Evolutionary conservation across 192 early-diverging fungal species (phyloP), one percentile per base, ranked within the genome.

Genomic region (Entomortierella lignicola): DNA sequence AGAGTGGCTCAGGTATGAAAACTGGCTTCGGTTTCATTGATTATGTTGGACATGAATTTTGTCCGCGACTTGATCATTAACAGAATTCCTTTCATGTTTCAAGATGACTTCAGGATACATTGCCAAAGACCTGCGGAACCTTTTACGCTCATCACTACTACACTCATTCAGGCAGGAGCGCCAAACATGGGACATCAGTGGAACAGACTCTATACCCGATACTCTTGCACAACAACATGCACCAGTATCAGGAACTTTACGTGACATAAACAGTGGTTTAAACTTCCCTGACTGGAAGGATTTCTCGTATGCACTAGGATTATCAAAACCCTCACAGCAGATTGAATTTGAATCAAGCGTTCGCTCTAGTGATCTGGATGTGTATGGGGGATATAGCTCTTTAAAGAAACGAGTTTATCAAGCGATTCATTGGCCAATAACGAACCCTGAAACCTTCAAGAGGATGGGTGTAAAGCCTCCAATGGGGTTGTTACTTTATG

Each of bases 401-500:
- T 80, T 91, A n/a, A 92, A 91, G 67, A 55, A 74, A 20, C 69
- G 77, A 25, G 72, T 96, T 2, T 80, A 85, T 37, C 89, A 88
- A 57, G 83, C 91, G 18, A 84, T 93, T 31, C 68, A 75, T 23
- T 85, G 90, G 72, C 85, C 94, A 31, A 21, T 91, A 21, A 58
- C 89, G 43, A 77, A 86, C 17, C 79, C 88, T 21, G 81, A 92
- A 44, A 72, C 81, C 0, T 91, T 85, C 70, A 70, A 64, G 26
- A 73, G 71, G 8, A 82, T 97, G 32, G 96, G 96, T 0, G 84
- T 94, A 4, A 77, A 71, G 20, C 91, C 94, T 8, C 92, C 95
- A 0, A 83, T 90, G 13, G 97, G 97, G 6, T 69, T 99, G n/a
- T 71, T 99, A 34, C 85, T 99, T 5, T 93, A 97, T 63, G 97